Evolutionary conservation across 805 yeast species (phyloP).

Genomic region (Sungouiella blattae): DNA sequence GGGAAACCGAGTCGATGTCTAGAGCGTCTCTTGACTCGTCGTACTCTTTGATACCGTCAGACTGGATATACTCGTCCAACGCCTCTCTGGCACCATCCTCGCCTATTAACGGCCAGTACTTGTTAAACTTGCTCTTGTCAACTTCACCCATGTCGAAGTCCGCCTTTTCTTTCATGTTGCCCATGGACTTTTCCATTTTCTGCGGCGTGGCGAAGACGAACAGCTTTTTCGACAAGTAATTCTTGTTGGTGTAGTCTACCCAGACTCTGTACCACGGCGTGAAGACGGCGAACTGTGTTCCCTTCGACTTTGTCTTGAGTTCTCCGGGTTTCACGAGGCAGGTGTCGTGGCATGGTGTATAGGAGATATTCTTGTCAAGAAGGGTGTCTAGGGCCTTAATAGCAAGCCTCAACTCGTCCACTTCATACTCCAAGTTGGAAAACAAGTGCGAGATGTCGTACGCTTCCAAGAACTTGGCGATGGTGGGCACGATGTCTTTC

Average conservation of each 20-base stretch:
- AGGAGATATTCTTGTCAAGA: conserved; percentile 14
- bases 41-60: conserved; percentile 26
- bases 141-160: conserved; percentile 14
- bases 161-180: conserved; percentile 13
- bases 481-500: conserved; percentile 23
- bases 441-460: conserved; percentile 25
- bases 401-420: conserved; percentile 39
- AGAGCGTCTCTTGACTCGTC: conserved; percentile 29
- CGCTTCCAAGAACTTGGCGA: conserved; percentile 21
- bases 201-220: conserved; percentile 12
- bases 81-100: conserved; percentile 30
- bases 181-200: conserved; percentile 7
- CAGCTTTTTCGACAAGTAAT: conserved; percentile 10
- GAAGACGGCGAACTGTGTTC: conserved; percentile 41
- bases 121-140: conserved; percentile 18
- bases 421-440: conserved; percentile 42
- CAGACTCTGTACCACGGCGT: conserved; percentile 43
- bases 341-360: conserved; percentile 34
- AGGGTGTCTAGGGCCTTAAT: conserved; percentile 14
- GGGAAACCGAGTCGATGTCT: conserved; percentile 31
- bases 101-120: conserved; percentile 26
- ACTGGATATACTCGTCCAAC: conserved; percentile 16
- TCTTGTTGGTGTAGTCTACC: conserved; percentile 26
- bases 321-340: conserved; percentile 41
- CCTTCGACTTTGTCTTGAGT: conserved; percentile 30